Conservation (phyloP, 371 early-diverging fungal species). For the Choanephora cucurbitarum region DNA sequence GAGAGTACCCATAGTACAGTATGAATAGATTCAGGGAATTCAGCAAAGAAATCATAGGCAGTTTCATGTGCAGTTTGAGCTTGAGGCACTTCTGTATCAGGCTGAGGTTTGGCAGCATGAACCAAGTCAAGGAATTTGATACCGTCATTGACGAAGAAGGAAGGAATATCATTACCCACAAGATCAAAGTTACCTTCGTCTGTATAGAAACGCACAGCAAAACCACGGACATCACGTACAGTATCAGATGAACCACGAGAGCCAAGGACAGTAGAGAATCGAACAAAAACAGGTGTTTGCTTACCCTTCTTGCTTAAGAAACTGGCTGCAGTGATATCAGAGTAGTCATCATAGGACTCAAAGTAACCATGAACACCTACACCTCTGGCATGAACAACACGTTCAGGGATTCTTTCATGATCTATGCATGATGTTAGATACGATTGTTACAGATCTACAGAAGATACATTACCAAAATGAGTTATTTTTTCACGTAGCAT, state of each 20-base stretch:
- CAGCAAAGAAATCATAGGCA: constrained; percentile 54
- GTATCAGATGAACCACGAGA: constrained; percentile 53
- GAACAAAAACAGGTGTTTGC: constrained; percentile 56
- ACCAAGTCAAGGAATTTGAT: constrained; percentile 55
- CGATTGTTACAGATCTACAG: too few relatives aligned
- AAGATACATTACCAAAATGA: constrained; percentile 48
- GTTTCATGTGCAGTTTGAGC: constrained; percentile 53
- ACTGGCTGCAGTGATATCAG: constrained; percentile 46
- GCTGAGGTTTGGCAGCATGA: constrained; percentile 54
- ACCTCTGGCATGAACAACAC: constrained; percentile 59
- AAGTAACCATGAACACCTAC: constrained; percentile 60
- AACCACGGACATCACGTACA: constrained; percentile 60
- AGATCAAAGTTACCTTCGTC: constrained; percentile 61
- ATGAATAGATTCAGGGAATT: constrained; percentile 47
- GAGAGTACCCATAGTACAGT: constrained; percentile 48
- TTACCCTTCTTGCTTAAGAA: constrained; percentile 39
- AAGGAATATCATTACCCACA: constrained; percentile 49
- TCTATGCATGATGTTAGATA: constrained; percentile 5
- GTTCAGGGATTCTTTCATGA: constrained; percentile 54
- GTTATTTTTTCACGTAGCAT: constrained; percentile 49
- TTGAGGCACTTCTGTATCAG: constrained; percentile 49
- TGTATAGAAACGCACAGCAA: constrained; percentile 62
- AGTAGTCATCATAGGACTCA: constrained; percentile 43
- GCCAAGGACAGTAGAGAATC: constrained; percentile 61
- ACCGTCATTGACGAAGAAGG: constrained; percentile 52